Percentiles rank a stretch among this genome's conserved stretches.
phyloP scores from a whole-genome alignment of 768 basidiomycete genomes.

The Tylopilus rubrobrunneus region DNA sequence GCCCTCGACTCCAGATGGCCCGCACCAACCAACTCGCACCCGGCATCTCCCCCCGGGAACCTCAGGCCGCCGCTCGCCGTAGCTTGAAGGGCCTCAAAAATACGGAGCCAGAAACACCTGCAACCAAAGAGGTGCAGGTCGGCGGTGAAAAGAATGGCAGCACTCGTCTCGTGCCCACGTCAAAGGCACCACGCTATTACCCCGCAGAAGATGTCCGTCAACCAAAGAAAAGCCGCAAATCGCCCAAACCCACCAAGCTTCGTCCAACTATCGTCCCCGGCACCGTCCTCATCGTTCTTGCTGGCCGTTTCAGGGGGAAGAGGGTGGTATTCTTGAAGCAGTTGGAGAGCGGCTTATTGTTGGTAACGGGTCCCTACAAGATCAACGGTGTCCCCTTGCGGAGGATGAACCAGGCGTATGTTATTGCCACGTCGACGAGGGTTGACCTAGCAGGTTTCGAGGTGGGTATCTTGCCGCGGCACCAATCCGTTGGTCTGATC shows the following conservation, averaged over 20 bases:
- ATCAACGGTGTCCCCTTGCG: conserved; percentile 97
- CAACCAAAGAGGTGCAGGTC: conserved; percentile 74
- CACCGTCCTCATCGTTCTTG: conserved; percentile 92
- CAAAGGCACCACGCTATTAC: conserved; percentile 88
- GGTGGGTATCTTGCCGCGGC: conserved; percentile 44
- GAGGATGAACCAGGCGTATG: conserved; percentile 98
- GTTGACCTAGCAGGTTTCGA: conserved; percentile 72
- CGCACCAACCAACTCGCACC: conserved; percentile 82
- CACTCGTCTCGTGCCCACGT: conserved; percentile 80
- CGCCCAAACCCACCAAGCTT: conserved; percentile 70
- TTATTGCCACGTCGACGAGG: conserved; percentile 96
- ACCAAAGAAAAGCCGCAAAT: conserved; percentile 91
- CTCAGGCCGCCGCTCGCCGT: conserved; percentile 76
- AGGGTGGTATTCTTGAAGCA: conserved; percentile 98
- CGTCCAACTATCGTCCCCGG: conserved; percentile 90
- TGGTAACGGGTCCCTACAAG: conserved; percentile 98
- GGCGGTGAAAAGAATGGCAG: conserved; percentile 90
- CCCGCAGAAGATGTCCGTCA: conserved; percentile 90
- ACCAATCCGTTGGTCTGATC: conserved; percentile 1
- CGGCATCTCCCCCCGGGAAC: conserved; percentile 77
- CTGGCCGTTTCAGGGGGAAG: conserved; percentile 97
- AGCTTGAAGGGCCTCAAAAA: conserved; percentile 84
- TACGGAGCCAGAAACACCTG: conserved; percentile 57
- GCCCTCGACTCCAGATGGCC: conserved; percentile 58
- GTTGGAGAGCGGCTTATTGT: conserved; percentile 82